phyloP scores from a whole-genome alignment of 257 asterid species.

The Solanum neorickii region DNA sequence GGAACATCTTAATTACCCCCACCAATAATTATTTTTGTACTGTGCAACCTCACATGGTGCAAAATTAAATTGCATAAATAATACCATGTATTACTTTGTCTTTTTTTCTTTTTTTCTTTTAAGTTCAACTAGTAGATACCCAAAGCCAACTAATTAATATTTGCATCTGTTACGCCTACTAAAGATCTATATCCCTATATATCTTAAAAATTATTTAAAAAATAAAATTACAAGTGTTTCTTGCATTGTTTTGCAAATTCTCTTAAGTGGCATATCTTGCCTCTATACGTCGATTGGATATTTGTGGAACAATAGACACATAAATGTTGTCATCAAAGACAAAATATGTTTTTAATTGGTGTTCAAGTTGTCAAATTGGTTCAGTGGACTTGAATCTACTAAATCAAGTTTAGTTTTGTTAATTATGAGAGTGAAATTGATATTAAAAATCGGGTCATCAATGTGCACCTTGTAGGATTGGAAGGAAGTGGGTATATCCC shows the following conservation, averaged over 20 bases:
- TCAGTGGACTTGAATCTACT: slow-evolving; percentile 19
- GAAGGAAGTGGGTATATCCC: not conserved
- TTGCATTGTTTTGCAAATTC: too few relatives aligned
- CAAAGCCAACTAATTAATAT: not conserved
- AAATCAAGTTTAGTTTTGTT: not conserved
- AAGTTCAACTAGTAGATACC: not conserved
- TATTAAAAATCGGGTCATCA: not conserved
- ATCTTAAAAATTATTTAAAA: too few relatives aligned
- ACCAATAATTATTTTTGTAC: not conserved
- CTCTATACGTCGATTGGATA: not conserved
- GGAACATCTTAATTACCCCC: not conserved
- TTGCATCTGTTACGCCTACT: not conserved
- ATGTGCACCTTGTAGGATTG: not conserved
- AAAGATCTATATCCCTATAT: not conserved
- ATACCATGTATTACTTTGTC: not conserved
- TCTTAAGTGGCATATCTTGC: not conserved
- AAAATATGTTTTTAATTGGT: not conserved
- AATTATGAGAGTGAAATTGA: not conserved
- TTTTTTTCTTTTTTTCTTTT: too few relatives aligned
- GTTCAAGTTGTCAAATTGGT: slow-evolving; percentile 11
- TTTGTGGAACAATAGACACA: not conserved
- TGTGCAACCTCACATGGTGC: not conserved
- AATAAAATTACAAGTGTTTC: not conserved
- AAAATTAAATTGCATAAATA: too few relatives aligned
- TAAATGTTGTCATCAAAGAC: not conserved